Evolutionary conservation across 495 filamentous ascomycete species (phyloP).

Genomic region (Copromyces sp.): DNA sequence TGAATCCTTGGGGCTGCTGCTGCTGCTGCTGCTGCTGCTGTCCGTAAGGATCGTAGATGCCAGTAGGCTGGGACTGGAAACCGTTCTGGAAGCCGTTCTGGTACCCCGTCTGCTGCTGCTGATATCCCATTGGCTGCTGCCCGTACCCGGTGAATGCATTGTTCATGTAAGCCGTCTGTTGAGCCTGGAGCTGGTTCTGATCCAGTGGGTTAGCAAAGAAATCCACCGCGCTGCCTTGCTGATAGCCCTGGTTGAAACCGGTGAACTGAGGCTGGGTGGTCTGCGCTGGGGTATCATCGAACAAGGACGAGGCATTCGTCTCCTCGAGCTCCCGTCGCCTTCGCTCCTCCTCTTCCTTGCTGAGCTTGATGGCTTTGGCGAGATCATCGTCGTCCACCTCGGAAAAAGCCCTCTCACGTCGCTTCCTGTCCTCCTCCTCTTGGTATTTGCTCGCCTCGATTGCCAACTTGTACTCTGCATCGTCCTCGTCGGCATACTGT

Average conservation of each 20-base stretch:
- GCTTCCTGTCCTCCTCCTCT: constrained; percentile 83
- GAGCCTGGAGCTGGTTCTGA: constrained; percentile 54
- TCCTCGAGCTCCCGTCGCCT: constrained; percentile 84
- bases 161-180: constrained; percentile 76
- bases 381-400: constrained; percentile 72
- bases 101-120: constrained; percentile 55
- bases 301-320: constrained; percentile 73
- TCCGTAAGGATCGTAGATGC: constrained; percentile 40
- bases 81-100: constrained; percentile 44
- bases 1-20: constrained; percentile 43
- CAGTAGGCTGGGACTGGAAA: constrained; percentile 27
- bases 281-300: constrained; percentile 65
- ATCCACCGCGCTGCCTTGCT: constrained; percentile 90
- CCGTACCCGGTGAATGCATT: constrained; percentile 58
- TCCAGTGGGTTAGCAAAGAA: constrained; percentile 92
- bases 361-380: constrained; percentile 91
- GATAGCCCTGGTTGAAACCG: constrained; percentile 90
- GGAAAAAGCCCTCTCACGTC: constrained; percentile 53
- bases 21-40: constrained; percentile 36
- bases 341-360: constrained; percentile 84
- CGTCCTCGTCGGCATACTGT: constrained; percentile 63
- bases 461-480: constrained; percentile 84
- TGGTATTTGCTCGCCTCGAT: constrained; percentile 95
- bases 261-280: constrained; percentile 61
- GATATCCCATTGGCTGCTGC: constrained; percentile 31